Evolutionary conservation across 257 asterid genomes (phyloP).

Genomic region (Salvia rosmarinus): DNA sequence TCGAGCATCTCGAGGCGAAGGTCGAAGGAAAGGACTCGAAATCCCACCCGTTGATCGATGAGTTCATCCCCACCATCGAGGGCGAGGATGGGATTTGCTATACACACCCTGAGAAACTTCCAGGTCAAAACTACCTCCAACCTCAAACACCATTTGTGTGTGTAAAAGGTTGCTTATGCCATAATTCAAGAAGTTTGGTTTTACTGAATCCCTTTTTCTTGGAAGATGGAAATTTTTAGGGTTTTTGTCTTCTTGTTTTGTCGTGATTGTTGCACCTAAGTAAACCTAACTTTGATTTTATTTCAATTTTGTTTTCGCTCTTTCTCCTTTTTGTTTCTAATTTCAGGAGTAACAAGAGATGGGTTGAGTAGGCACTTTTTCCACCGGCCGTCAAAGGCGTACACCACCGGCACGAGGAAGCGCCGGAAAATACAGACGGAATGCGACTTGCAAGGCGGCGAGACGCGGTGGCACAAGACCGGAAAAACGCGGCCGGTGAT

Average conservation of each 20-base stretch:
- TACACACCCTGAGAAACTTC: conserved; percentile 62
- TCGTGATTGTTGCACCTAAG: conserved; percentile 54
- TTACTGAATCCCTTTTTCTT: conserved; percentile 27
- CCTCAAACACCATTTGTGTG: neutral
- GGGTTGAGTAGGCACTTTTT: conserved; percentile 93
- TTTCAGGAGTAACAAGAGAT: conserved; percentile 87
- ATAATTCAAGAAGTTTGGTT: conserved; percentile 56
- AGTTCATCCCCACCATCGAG: conserved; percentile 56
- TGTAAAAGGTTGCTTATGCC: conserved; percentile 38
- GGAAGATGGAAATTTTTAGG: conserved; percentile 35
- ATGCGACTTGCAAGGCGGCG: conserved; percentile 89
- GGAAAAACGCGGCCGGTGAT: conserved; percentile 96
- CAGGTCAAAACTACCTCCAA: conserved; percentile 43
- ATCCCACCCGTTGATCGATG: conserved; percentile 91
- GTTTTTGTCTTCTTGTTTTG: conserved; percentile 9
- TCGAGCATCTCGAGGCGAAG: conserved; percentile 94
- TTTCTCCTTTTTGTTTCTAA: neutral
- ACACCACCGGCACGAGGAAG: conserved; percentile 97
- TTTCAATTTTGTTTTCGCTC: too few species aligned
- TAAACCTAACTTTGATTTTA: conserved; percentile 58
- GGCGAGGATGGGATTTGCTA: conserved; percentile 67
- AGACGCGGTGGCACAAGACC: conserved; percentile 99
- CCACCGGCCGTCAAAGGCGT: conserved; percentile 97
- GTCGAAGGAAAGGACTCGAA: conserved; percentile 77
- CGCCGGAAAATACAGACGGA: conserved; percentile 92